Conservation (phyloP, 805 yeast species). For the Komagataella pastoris region DNA sequence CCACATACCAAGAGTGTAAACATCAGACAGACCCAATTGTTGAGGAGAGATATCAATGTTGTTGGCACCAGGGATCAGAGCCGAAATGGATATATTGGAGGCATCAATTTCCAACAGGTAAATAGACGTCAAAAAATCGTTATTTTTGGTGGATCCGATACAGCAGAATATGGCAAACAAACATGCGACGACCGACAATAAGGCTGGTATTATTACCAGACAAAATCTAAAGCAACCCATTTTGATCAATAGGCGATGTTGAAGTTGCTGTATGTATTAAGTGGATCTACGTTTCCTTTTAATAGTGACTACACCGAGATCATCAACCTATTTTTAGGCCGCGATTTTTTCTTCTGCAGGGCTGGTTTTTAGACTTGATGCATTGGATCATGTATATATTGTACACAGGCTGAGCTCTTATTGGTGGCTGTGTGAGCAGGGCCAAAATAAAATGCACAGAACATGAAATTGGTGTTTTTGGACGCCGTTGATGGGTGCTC, state of each 20-base stretch:
- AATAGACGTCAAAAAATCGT: constrained; percentile 26
- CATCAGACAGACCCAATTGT: constrained; percentile 27
- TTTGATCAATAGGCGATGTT: not conserved
- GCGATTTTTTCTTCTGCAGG: not conserved
- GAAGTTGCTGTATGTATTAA: not conserved
- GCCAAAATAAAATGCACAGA: not conserved
- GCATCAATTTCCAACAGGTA: constrained; percentile 36
- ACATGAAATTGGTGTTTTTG: not conserved
- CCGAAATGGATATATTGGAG: constrained; percentile 14
- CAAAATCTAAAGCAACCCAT: constrained; percentile 15
- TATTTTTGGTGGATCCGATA: constrained; percentile 34
- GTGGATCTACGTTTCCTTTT: not conserved
- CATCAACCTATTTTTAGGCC: not conserved
- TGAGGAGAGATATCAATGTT: constrained; percentile 4
- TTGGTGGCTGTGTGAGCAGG: not conserved
- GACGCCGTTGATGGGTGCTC: not conserved
- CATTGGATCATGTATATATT: not conserved
- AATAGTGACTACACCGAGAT: not conserved
- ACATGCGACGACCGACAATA: constrained; percentile 27
- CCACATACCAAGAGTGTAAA: constrained; percentile 47
- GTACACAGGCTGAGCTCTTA: not conserved
- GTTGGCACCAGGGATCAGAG: constrained; percentile 7
- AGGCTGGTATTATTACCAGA: constrained; percentile 13
- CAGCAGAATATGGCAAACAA: constrained; percentile 35
- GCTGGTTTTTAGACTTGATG: not conserved